Conservation (phyloP, 2,329 filamentous ascomycete species). For the Xylaria sp. region DNA sequence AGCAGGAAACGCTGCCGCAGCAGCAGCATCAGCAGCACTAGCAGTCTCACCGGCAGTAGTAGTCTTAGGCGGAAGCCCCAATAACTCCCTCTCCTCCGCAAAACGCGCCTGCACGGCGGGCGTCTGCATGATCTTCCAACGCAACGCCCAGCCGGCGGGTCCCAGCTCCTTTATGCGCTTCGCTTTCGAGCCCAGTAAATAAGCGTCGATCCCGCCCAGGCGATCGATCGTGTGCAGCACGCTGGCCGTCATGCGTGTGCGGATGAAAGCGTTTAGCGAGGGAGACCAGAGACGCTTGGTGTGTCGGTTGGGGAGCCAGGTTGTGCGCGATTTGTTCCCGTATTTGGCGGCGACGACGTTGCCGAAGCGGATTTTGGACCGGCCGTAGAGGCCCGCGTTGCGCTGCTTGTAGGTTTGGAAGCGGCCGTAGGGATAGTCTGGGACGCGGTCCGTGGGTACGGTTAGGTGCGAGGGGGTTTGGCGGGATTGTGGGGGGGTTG, state of each 20-base stretch:
- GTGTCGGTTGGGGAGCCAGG: slow-evolving; percentile 81
- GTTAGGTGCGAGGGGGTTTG: slow-evolving; percentile 53
- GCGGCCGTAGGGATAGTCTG: slow-evolving; percentile 78
- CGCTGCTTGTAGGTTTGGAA: slow-evolving; percentile 81
- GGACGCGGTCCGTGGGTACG: slow-evolving; percentile 57
- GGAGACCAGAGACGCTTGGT: slow-evolving; percentile 74
- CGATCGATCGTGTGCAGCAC: slow-evolving; percentile 82
- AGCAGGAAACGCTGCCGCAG: slow-evolving; percentile 39
- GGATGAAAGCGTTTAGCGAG: slow-evolving; percentile 70
- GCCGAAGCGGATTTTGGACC: slow-evolving; percentile 77
- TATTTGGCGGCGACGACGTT: slow-evolving; percentile 78
- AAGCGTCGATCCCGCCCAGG: slow-evolving; percentile 89
- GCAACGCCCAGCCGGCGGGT: slow-evolving; percentile 86
- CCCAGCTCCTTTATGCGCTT: slow-evolving; percentile 86
- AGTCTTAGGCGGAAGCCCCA: slow-evolving; percentile 70
- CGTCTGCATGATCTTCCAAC: slow-evolving; percentile 91
- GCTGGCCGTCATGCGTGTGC: slow-evolving; percentile 74
- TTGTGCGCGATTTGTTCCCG: slow-evolving; percentile 75
- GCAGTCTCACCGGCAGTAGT: slow-evolving; percentile 47
- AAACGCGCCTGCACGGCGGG: slow-evolving; percentile 72
- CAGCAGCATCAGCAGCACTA: slow-evolving; percentile 31
- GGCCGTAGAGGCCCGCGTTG: slow-evolving; percentile 78
- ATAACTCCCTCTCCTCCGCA: slow-evolving; percentile 68
- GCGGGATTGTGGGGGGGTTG: slow-evolving; percentile 35
- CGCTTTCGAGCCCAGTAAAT: slow-evolving; percentile 83